These are phyloP conservation scores for Phytophthora cactorum DNA, from an alignment of 352 stramenopile species.

Conservation along the genomic window DNA sequence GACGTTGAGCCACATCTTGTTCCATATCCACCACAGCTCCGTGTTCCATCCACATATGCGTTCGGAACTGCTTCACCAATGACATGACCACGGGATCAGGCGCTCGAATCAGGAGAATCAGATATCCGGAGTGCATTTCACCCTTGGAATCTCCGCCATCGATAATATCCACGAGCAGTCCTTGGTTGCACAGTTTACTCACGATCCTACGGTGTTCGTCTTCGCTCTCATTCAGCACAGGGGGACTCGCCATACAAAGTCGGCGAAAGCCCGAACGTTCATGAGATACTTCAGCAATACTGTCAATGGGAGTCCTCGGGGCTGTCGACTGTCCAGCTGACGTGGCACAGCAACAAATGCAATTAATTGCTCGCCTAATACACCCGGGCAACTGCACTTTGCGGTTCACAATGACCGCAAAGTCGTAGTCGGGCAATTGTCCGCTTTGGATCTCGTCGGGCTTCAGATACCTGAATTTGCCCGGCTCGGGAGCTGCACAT, in stretches of 20 bases:
- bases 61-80: conserved; percentile 69
- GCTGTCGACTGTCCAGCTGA: conserved; percentile 5
- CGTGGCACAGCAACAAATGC: conserved; percentile 46
- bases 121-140: conserved; percentile 83
- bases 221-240: conserved; percentile 66
- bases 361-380: conserved; percentile 31
- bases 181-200: conserved; percentile 74
- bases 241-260: conserved; percentile 63
- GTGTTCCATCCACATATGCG: conserved; percentile 82
- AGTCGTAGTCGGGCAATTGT: conserved; percentile 71
- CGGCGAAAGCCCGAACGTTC: conserved; percentile 68
- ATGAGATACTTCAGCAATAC: conserved; percentile 38
- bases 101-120: conserved; percentile 77
- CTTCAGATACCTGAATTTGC: conserved; percentile 84
- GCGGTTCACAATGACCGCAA: conserved; percentile 81
- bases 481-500: conserved; percentile 28
- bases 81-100: conserved; percentile 64
- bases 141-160: conserved; percentile 81
- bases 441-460: conserved; percentile 78
- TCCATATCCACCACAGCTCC: conserved; percentile 82
- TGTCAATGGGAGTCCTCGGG: conserved; percentile 27
- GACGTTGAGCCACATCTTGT: conserved; percentile 65
- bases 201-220: conserved; percentile 85
- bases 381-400: conserved; percentile 53
- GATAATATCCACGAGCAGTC: conserved; percentile 83